Conservation (phyloP, 2,329 filamentous ascomycete genomes). For the Neopestalotiopsis clavispora region DNA sequence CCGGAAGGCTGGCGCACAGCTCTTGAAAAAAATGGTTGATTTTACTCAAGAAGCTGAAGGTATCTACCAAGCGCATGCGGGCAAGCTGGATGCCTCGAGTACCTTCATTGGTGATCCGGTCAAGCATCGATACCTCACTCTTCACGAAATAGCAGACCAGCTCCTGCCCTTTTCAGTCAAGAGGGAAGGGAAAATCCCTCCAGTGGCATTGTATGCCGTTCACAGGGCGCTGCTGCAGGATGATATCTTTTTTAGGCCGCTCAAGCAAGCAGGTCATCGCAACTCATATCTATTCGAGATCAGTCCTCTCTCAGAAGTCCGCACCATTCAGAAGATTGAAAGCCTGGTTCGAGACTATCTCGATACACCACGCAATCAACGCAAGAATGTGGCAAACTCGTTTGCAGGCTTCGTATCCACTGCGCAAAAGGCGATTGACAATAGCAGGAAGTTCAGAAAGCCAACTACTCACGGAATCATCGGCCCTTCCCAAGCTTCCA, state of each 20-base stretch:
- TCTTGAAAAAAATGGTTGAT: constrained; percentile 53
- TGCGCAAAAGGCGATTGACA: constrained; percentile 55
- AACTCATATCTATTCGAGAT: constrained; percentile 66
- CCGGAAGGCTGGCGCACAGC: constrained; percentile 43
- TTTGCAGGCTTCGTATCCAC: constrained; percentile 53
- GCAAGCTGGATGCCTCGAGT: constrained; percentile 52
- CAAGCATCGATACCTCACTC: constrained; percentile 50
- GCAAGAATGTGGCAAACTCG: not conserved
- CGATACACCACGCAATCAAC: constrained; percentile 36
- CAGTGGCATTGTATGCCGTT: constrained; percentile 68
- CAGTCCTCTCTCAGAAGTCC: constrained; percentile 58
- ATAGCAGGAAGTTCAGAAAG: constrained; percentile 52
- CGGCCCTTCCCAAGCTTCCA: constrained; percentile 36
- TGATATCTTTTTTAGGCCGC: constrained; percentile 63
- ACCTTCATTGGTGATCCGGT: constrained; percentile 41
- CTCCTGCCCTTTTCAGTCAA: constrained; percentile 45
- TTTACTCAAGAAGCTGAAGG: constrained; percentile 49
- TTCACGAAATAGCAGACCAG: constrained; percentile 55
- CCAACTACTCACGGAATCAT: constrained; percentile 58
- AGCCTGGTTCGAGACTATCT: constrained; percentile 58
- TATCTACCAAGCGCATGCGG: constrained; percentile 53
- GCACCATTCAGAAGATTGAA: constrained; percentile 55
- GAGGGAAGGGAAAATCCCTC: constrained; percentile 43
- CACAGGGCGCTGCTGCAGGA: constrained; percentile 67
- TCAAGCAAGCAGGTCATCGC: constrained; percentile 55